These are phyloP conservation scores for Moelleriella libera DNA, from an alignment of 2,329 filamentous ascomycete genomes.

Conservation along the genomic window DNA sequence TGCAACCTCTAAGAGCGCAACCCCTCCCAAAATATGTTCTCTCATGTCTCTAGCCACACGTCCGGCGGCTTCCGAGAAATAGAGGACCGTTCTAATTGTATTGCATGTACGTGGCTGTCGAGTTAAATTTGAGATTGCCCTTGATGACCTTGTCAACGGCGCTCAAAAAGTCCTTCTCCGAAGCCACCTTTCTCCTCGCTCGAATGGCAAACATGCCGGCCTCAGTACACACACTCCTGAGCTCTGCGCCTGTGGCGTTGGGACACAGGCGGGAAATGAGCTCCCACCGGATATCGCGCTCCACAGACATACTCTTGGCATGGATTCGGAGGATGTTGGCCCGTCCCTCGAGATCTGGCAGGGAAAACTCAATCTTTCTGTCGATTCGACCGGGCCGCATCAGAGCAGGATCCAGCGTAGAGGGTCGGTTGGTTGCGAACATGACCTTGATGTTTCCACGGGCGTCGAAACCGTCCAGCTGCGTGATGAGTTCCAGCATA, in stretches of 20 bases:
- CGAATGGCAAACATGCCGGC: slow-evolving; percentile 98
- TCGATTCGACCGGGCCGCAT: slow-evolving; percentile 97
- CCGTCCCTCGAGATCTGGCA: slow-evolving; percentile 91
- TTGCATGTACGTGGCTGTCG: slow-evolving; percentile 93
- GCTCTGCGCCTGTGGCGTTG: slow-evolving; percentile 90
- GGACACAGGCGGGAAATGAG: slow-evolving; percentile 93
- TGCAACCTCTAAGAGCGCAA: slow-evolving; percentile 9
- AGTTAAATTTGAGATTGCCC: slow-evolving; percentile 98
- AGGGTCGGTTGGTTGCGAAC: slow-evolving; percentile 96
- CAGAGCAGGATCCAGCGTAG: slow-evolving; percentile 87
- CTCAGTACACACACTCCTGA: slow-evolving; percentile 93
- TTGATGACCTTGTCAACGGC: slow-evolving; percentile 99
- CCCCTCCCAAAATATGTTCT: too few relatives aligned
- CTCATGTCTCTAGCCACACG: too few relatives aligned
- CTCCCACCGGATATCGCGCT: slow-evolving; percentile 98
- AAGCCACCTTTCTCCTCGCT: slow-evolving; percentile 87
- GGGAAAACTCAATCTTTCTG: slow-evolving; percentile 95
- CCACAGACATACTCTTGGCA: slow-evolving; percentile 98
- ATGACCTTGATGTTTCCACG: slow-evolving; percentile 99
- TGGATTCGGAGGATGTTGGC: slow-evolving; percentile 97
- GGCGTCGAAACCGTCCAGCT: slow-evolving; percentile 91
- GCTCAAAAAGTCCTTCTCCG: slow-evolving; percentile 96
- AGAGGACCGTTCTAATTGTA: slow-evolving; percentile 60
- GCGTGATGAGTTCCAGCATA: slow-evolving; percentile 95
- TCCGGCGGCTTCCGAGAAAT: slow-evolving; percentile 1